Evolutionary conservation across 768 basidiomycete genomes (phyloP).

Genomic region (Podaxis rugospora): DNA sequence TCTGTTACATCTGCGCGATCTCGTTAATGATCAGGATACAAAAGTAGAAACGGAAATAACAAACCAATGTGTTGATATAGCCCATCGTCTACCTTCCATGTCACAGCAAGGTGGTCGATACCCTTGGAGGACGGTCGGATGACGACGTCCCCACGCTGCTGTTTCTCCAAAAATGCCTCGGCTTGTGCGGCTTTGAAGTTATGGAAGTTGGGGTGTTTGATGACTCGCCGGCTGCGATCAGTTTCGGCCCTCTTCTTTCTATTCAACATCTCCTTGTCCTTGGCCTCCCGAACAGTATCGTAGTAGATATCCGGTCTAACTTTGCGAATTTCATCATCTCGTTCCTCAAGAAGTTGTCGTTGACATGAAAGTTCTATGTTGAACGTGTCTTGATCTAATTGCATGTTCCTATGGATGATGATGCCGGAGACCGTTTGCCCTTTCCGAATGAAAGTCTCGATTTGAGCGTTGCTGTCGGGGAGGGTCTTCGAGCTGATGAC

Average conservation of each 20-base stretch:
- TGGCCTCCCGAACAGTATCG: constrained; percentile 60
- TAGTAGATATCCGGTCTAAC: constrained; percentile 58
- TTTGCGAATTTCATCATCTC: constrained; percentile 59
- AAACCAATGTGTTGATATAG: constrained; percentile 94
- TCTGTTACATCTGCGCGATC: constrained; percentile 70
- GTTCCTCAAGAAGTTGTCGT: constrained; percentile 51
- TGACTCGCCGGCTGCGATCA: constrained; percentile 74
- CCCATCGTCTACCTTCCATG: constrained; percentile 97
- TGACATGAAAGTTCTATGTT: constrained; percentile 74
- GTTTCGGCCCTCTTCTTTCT: constrained; percentile 85
- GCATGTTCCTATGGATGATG: constrained; percentile 67
- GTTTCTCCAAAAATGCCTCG: constrained; percentile 82
- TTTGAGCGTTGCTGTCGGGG: constrained; percentile 39
- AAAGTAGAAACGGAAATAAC: constrained; percentile 20
- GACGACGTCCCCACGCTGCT: constrained; percentile 93
- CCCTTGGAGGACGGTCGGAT: constrained; percentile 97
- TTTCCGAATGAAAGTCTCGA: constrained; percentile 55
- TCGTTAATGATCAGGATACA: constrained; percentile 1
- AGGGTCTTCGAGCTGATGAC: constrained; percentile 60
- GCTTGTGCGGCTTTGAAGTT: constrained; percentile 90
- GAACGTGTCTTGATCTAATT: constrained; percentile 57
- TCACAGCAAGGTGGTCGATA: constrained; percentile 88
- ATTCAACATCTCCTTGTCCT: constrained; percentile 66
- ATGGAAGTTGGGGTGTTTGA: constrained; percentile 98
- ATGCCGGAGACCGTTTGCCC: constrained; percentile 80